Base-by-base conservation (phyloP, 352 stramenopile genomes). In the Plasmopara halstedii region DNA sequence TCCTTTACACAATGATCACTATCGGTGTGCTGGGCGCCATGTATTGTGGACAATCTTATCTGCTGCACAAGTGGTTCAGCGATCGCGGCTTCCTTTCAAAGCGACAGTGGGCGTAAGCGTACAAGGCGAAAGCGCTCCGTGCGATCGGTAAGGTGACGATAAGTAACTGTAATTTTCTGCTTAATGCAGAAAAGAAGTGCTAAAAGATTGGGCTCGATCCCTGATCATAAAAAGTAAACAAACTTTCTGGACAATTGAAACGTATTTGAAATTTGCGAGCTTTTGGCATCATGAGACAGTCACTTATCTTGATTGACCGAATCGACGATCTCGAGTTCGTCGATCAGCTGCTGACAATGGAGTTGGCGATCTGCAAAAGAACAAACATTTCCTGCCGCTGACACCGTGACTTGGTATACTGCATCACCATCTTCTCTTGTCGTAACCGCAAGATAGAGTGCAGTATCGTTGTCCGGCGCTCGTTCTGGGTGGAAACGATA, bases 21-120 rank as follows among this genome's bases (percentile, higher is more conserved):
- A 68, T 92, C 42, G 33, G 51, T 6, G 65, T 79, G 29, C 63
- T 92, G 29, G 80, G 58, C 11, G 58, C 80, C 21, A 72, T 92
- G 57, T 89, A 92, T 47, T 70, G 67, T 9, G 67, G 48, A 2
- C 80, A 92, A 58, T 83, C 73, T 34, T 85, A 81, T 47, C 42
- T 92, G 23, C 62, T 92, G 36, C 76, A 88, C 69, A 88, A 89
- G 62, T 92, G 77, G 73, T 92, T 92, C 44, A 86, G 67, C 43
- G 74, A 87, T 61, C 67, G 80, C 34, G 77, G 77, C 17, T 84
- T 66, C 35, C 45, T 92, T 26, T 64, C 76, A 35, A 81, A 75
- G 57, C 76, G 71, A 17, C 70, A 87, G 46, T 92, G 76, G 77
- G 74, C 65, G 8, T 88, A 73, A 52, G 49, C 15, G 11, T 41